phyloP scores from a whole-genome alignment of 2,329 filamentous ascomycete genomes.

The Coniochaeta sp. region DNA sequence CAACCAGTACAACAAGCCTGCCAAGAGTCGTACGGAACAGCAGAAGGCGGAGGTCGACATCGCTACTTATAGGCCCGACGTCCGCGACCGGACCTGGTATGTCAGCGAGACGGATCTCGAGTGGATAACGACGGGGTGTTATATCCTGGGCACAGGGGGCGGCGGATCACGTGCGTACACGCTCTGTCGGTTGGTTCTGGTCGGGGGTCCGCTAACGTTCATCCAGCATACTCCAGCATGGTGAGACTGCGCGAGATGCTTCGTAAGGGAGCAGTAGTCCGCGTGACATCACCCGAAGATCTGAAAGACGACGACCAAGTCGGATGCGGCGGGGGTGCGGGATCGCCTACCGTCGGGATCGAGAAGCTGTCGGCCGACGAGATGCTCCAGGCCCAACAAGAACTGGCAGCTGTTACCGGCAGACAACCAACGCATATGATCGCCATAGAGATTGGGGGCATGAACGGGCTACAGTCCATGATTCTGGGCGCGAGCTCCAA shows the following conservation, averaged over 20 bases:
- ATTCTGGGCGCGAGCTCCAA: constrained; percentile 46
- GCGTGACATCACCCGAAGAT: constrained; percentile 43
- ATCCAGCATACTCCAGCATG: constrained; percentile 43
- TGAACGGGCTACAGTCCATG: constrained; percentile 54
- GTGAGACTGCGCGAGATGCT: constrained; percentile 45
- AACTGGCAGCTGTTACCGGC: constrained; percentile 45
- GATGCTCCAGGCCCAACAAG: constrained; percentile 40
- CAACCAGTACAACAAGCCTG: constrained; percentile 5
- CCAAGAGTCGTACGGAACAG: constrained; percentile 6
- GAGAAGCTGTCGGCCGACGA: constrained; percentile 55
- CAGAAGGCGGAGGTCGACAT: constrained; percentile 16
- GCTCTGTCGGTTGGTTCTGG: no score
- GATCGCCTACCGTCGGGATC: constrained; percentile 52
- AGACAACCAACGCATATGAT: constrained; percentile 48
- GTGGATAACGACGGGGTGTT: constrained; percentile 52
- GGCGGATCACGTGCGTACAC: constrained; percentile 51
- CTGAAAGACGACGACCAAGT: constrained; percentile 43
- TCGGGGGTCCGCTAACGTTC: no score
- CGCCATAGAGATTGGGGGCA: constrained; percentile 59
- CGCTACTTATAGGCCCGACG: constrained; percentile 38
- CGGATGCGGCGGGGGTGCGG: constrained; percentile 49
- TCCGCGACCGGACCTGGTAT: constrained; percentile 46
- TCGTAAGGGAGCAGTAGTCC: constrained; percentile 40
- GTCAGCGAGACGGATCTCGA: constrained; percentile 50
- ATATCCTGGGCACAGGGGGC: constrained; percentile 55